These are phyloP conservation scores for Syzygium jambos DNA, from an alignment of 345 rosid species.

Conservation along the genomic window DNA sequence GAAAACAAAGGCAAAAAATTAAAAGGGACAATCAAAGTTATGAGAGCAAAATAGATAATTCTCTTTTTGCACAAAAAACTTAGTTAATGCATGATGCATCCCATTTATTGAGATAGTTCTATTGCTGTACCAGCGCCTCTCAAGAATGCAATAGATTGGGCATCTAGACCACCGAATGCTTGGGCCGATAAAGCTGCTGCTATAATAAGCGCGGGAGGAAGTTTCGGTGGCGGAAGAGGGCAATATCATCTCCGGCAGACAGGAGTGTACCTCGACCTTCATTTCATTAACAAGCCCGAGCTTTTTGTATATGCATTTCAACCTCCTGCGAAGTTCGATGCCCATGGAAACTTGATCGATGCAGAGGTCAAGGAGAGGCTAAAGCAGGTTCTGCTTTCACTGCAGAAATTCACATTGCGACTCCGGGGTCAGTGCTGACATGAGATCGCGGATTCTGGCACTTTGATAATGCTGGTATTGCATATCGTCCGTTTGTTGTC, in stretches of 20 bases:
- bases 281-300: constrained; percentile 86
- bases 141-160: constrained; percentile 91
- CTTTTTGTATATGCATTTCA: constrained; percentile 61
- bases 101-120: not conserved
- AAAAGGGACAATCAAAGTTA: not conserved
- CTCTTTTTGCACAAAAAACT: not conserved
- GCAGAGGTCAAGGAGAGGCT: constrained; percentile 34
- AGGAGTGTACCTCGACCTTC: constrained; percentile 74
- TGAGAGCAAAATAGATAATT: not conserved
- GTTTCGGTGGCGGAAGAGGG: constrained; percentile 48
- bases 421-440: constrained; percentile 34
- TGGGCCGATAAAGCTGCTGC: constrained; percentile 93
- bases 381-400: constrained; percentile 44
- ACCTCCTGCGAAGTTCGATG: constrained; percentile 73
- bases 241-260: constrained; percentile 84
- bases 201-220: constrained; percentile 52
- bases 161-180: constrained; percentile 64
- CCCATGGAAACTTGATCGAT: constrained; percentile 60
- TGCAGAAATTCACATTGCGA: constrained; percentile 47
- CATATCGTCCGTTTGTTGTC: not conserved
- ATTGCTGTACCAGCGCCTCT: constrained; percentile 38
- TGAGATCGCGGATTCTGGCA: not conserved
- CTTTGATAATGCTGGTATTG: not conserved
- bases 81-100: not conserved
- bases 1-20: not conserved